Evolutionary conservation across 75 land plant genomes (phyloP), one percentile per base, ranked within the genome.

Genomic region (Pseudotsuga menziesii): DNA sequence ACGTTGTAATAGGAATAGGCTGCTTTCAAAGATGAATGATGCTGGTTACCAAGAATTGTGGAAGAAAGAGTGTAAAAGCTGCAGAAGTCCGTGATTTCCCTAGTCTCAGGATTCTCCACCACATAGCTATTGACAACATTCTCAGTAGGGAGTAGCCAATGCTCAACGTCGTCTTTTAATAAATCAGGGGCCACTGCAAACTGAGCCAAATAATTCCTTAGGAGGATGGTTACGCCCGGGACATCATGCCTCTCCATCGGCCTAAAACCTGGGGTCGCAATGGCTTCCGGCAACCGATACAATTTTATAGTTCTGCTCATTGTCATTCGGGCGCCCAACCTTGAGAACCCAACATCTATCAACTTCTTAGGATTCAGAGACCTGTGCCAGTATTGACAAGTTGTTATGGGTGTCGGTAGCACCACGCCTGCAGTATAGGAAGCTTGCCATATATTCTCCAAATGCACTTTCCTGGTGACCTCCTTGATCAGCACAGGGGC

Each of bases 1-100:
- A 82, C 87, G 66, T 85, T 82, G 85, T 85, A 85, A 64, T 84
- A 82, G 14, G 85, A 85, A 56, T 82, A 85, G 14, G 85, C 87
- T 9, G 85, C 85, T 78, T 85, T 85, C 20, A 85, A 57, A 29
- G 56, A 9, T 6, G 69, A 63, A 36, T 85, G 59, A 22, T 73
- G 77, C 59, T 85, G 75, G 36, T 85, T 78, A 29, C 87, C 87
- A 52, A 85, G 72, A 56, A 85, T 76, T 16, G 85, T 78, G 52
- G 87, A 85, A 27, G 87, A 81, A 35, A 85, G 81, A 17, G 81
- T 82, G 73, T 85, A 85, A 56, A 85, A 85, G 72, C 87, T 85
- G 67, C 77, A 74, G 39, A 85, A 83, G 64, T 85, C 85, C 5
- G 85, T 85, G 35, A 85, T 74, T 54, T 82, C 75, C 73, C 59